Conservation (phyloP, 768 basidiomycete genomes). For the Phallus indusiatus region DNA sequence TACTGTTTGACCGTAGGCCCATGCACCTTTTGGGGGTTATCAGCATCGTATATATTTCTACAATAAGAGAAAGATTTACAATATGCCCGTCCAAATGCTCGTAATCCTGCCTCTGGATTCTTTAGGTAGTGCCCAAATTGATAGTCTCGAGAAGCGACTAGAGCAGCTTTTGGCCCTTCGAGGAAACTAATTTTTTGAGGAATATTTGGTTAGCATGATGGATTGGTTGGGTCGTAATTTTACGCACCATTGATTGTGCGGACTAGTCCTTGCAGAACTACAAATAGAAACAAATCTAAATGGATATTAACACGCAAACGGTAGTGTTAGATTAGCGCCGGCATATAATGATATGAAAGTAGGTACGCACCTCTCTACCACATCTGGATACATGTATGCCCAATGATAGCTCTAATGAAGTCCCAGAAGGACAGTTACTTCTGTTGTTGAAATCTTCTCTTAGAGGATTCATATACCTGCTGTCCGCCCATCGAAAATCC, state of each 20-base stretch:
- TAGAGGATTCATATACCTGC: constrained; percentile 21
- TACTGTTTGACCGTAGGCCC: constrained; percentile 50
- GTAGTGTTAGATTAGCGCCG: too few relatives aligned
- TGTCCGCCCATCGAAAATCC: constrained; percentile 58
- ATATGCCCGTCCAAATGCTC: constrained; percentile 48
- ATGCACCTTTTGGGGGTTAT: constrained; percentile 22
- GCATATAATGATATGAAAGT: too few relatives aligned
- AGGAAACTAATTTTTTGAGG: constrained; percentile 32
- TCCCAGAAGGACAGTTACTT: not conserved
- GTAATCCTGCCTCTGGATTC: constrained; percentile 37
- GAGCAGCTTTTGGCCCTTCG: constrained; percentile 49
- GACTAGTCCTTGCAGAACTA: constrained; percentile 46
- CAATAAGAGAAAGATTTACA: constrained; percentile 15
- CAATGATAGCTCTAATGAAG: constrained; percentile 39
- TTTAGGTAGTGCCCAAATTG: constrained; percentile 41
- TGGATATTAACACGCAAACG: not conserved
- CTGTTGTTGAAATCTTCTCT: not conserved
- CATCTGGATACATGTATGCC: constrained; percentile 46
- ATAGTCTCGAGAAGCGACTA: constrained; percentile 46
- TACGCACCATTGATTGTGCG: constrained; percentile 44
- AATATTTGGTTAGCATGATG: not conserved
- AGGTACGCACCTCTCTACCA: constrained; percentile 33
- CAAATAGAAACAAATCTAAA: constrained; percentile 44
- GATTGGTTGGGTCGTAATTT: not conserved
- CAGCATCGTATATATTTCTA: not conserved